Evolutionary conservation across 2,329 filamentous ascomycete genomes (phyloP), one percentile per base, ranked within the genome.

Genomic region (Clonostachys rhizophaga): DNA sequence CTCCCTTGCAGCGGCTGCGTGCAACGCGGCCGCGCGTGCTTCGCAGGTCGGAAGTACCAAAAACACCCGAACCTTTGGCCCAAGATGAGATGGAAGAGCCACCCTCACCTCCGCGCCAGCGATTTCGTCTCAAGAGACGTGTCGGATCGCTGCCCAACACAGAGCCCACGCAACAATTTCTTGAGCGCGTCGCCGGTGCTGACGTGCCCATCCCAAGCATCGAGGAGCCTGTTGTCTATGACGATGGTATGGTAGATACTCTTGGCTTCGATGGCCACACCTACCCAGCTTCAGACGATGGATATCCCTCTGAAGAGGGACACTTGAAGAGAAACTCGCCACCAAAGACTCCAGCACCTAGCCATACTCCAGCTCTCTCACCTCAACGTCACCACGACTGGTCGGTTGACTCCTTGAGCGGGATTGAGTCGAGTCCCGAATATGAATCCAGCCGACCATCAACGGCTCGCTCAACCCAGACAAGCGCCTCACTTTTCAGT

Each of bases 121-220:
- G 76, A 46, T 68, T 83, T 54, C 74, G 70, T 52, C 62, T 83
- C 50, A 79, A 79, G 62, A 72, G 75, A 55, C 78, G 79, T 55
- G 71, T 74, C 56, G 70, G 71, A 36, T 73, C 77, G 40, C 70
- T 74, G 48, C 67, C 79, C 11, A 63, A 72, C 49, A 80, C 79
- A 34, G 80, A 80, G 36, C 80, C 82, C 3, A 85, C 82, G 2
- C 72, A 83, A 56, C 79, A 85, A 44, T 86, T 86, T 56, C 73
- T 86, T n/a, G 81, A 80, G 4, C 84, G 81, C 5, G 82, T 86
- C 48, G 81, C 79, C 41, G 80, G 81, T 16, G 82, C 80, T 50
- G 82, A 86, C 58, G 68, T 83, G 5, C 79, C 81, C 20, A 76
- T 86, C 45, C 82, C 81, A 13, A 84, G 81, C 60, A 83, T 86